phyloP scores from a whole-genome alignment of 176 grass and related monocot species.

The Cenchrus americanus region DNA sequence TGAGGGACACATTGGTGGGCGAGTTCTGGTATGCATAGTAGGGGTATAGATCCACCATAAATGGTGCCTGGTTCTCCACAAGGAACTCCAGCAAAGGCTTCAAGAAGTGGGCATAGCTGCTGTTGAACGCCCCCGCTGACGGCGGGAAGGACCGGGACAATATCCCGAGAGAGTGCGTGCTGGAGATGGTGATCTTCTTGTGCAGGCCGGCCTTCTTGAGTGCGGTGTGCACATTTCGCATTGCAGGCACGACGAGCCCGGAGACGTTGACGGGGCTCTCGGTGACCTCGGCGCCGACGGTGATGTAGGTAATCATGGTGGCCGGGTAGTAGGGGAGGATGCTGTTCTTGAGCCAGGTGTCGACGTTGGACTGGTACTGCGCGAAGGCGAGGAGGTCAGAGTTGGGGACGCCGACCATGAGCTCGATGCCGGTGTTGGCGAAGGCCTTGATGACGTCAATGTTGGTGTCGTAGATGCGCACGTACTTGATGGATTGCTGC shows the following conservation, averaged over 20 bases:
- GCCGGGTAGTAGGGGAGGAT: constrained; percentile 92
- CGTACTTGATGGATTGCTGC: constrained; percentile 83
- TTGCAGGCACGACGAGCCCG: constrained; percentile 76
- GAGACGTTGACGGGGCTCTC: constrained; percentile 76
- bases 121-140: constrained; percentile 88
- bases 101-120: constrained; percentile 86
- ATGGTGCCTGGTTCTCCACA: constrained; percentile 84
- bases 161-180: constrained; percentile 88
- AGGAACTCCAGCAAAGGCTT: constrained; percentile 97
- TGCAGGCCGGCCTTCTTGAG: constrained; percentile 88
- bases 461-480: constrained; percentile 94
- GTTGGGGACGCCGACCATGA: constrained; percentile 95
- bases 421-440: constrained; percentile 87
- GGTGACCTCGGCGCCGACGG: constrained; percentile 90
- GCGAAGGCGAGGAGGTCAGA: constrained; percentile 92
- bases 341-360: constrained; percentile 97
- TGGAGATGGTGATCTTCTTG: constrained; percentile 93
- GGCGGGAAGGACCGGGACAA: constrained; percentile 90
- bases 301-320: constrained; percentile 83
- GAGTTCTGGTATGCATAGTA: constrained; percentile 96
- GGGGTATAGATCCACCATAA: constrained; percentile 98
- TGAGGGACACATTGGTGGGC: constrained; percentile 75
- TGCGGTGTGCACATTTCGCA: constrained; percentile 81
- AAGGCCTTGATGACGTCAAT: constrained; percentile 92
- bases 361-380: constrained; percentile 99